These are phyloP conservation scores for Pezicula rhizophila DNA, from an alignment of 2,329 filamentous ascomycete species.

Conservation along the genomic window DNA sequence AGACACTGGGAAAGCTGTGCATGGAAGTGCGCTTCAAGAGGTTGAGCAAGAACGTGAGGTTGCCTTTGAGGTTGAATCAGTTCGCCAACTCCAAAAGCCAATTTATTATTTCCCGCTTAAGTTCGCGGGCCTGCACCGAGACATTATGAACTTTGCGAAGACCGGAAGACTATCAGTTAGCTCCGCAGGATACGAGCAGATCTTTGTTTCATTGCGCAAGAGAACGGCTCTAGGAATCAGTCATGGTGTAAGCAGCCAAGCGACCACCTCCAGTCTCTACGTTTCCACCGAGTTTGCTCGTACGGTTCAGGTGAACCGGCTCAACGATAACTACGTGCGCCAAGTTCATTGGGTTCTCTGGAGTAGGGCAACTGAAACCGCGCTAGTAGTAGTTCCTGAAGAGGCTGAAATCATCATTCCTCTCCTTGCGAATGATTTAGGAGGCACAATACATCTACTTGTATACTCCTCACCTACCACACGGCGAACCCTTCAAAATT, in stretches of 20 bases:
- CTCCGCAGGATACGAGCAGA: conserved; percentile 32
- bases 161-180: conserved; percentile 37
- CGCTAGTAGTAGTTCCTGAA: conserved; percentile 54
- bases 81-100: conserved; percentile 39
- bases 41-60: conserved; percentile 42
- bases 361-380: conserved; percentile 39
- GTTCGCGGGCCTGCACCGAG: conserved; percentile 41
- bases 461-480: conserved; percentile 56
- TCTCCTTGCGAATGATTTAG: conserved; percentile 25
- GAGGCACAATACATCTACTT: conserved; percentile 19
- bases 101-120: conserved; percentile 29
- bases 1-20: conserved; percentile 36
- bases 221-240: conserved; percentile 32
- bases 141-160: conserved; percentile 38
- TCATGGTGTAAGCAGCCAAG: conserved; percentile 21
- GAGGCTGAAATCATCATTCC: conserved; percentile 53
- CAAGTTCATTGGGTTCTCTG: conserved; percentile 58
- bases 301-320: conserved; percentile 29
- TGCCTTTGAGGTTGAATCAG: conserved; percentile 33
- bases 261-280: conserved; percentile 27
- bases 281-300: conserved; percentile 41
- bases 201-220: conserved; percentile 34
- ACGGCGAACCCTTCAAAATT: conserved; percentile 47
- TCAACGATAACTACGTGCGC: conserved; percentile 21
- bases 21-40: conserved; percentile 50